Evolutionary conservation across 192 early-diverging fungal species (phyloP), one percentile per base, ranked within the genome.

Genomic region (Pilobolus umbonatus): DNA sequence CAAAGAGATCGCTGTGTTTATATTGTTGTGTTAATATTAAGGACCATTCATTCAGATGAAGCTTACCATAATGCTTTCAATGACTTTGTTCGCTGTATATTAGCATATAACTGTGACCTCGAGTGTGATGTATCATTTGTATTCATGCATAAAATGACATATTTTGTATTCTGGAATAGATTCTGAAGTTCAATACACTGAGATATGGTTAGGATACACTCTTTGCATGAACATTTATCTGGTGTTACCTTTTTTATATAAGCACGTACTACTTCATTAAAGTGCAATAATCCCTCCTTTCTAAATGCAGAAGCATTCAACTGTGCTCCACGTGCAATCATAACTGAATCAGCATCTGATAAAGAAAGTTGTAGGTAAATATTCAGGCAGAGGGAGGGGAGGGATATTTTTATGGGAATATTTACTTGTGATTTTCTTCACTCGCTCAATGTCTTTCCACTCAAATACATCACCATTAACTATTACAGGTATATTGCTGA

Each of bases 291-390:
- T n/a, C 85, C 83, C 50, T 84, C 80, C 26, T 79, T 66, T 9
- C 85, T 64, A 70, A 99, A 99, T 4, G 93, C 76, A 35, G 97
- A 96, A 12, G 91, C 85, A 69, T 98, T 98, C 0, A 67, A 76
- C 51, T 86, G 74, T 6, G 95, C 92, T 5, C 84, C 93, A 15
- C 97, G 83, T 10, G 97, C 95, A 58, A 92, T 74, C 97, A 99
- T 99, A 39, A 91, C 88, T 47, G 83, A 82, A 49, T 62, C 73
- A 9, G 62, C 64, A 35, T 65, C 63, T 74, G 57, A 9, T 28
- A 17, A 63, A 57, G 22, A 21, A 2, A 48, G 53, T 31, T 48
- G 17, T 32, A 29, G 36, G 19, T 36, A 40, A 24, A 26, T 49
- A 28, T 25, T 21, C 17, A 60, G 1, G 2, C 7, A 34, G 26